Evolutionary conservation across 1,139 yeast genomes (phyloP).

Genomic region (Tardiomyces blankii): DNA sequence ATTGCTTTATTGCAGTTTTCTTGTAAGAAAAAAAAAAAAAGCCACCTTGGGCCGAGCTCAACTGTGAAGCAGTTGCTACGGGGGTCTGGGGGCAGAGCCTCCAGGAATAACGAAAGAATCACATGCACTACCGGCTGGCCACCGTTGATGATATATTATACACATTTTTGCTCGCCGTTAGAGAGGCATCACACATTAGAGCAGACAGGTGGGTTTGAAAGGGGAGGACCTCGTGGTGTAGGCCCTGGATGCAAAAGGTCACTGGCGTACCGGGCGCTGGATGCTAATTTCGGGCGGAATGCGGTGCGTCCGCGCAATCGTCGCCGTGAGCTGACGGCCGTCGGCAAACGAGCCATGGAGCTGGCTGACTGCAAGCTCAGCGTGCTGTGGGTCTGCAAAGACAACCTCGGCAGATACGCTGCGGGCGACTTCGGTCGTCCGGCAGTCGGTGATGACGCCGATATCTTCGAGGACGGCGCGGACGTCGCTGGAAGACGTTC

Average conservation of each 20-base stretch:
- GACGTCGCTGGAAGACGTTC: constrained; percentile 20
- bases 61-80: not conserved
- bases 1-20: too few species aligned
- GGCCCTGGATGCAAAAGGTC: too few species aligned
- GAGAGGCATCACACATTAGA: too few species aligned
- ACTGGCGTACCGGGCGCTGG: too few species aligned
- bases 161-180: too few species aligned
- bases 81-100: not conserved
- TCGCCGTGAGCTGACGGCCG: constrained; percentile 16
- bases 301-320: constrained; percentile 13
- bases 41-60: too few species aligned
- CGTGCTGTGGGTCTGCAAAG: constrained; percentile 13
- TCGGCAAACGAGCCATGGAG: constrained; percentile 20
- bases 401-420: constrained; percentile 18
- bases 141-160: too few species aligned
- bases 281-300: constrained; percentile 6
- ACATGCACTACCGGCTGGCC: too few species aligned
- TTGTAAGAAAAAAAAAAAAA: too few species aligned
- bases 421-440: constrained; percentile 9
- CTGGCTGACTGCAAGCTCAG: constrained; percentile 13
- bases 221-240: too few species aligned
- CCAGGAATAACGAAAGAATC: too few species aligned
- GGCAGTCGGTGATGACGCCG: constrained; percentile 16
- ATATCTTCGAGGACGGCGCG: constrained; percentile 8
- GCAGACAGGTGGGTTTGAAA: too few species aligned